Conservation (phyloP, 805 yeast genomes). For the Saturnispora zaruensis region DNA sequence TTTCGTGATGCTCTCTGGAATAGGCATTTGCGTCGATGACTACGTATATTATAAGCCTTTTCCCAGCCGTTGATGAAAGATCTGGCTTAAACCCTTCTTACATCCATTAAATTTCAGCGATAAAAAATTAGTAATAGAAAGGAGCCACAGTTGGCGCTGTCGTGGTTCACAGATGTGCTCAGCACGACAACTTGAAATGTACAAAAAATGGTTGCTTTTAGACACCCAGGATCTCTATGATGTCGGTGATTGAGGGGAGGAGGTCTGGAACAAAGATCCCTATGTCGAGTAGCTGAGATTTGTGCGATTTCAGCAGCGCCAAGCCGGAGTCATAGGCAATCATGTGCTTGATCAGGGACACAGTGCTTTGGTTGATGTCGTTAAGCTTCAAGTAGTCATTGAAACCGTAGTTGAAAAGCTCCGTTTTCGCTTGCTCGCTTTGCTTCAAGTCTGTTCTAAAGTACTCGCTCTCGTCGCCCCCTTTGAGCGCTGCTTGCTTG, state of each 20-base stretch:
- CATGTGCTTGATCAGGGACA: slow-evolving; percentile 30
- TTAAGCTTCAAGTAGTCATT: slow-evolving; percentile 28
- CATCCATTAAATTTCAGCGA: not conserved
- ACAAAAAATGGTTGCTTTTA: not conserved
- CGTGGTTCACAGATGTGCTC: not conserved
- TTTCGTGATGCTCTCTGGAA: slow-evolving; percentile 21
- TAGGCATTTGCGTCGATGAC: slow-evolving; percentile 10
- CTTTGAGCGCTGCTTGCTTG: slow-evolving; percentile 30
- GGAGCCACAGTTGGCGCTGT: not conserved
- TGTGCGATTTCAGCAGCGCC: slow-evolving; percentile 27
- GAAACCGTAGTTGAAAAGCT: slow-evolving; percentile 26
- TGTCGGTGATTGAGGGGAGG: slow-evolving; percentile 21
- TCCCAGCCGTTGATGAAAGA: not conserved
- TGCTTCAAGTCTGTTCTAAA: slow-evolving; percentile 15
- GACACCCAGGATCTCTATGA: slow-evolving; percentile 9
- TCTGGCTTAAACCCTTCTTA: not conserved
- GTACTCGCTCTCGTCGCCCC: slow-evolving; percentile 10
- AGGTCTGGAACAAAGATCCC: slow-evolving; percentile 30
- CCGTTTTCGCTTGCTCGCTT: slow-evolving; percentile 24
- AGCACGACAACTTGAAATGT: not conserved
- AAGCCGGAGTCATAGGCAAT: slow-evolving; percentile 26
- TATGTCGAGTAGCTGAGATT: slow-evolving; percentile 26
- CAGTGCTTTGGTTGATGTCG: slow-evolving; percentile 34
- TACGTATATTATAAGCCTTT: not conserved
- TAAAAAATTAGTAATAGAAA: not conserved